Conservation (phyloP, 2,329 filamentous ascomycete genomes). For the Magnaporthiopsis rhizophila region DNA sequence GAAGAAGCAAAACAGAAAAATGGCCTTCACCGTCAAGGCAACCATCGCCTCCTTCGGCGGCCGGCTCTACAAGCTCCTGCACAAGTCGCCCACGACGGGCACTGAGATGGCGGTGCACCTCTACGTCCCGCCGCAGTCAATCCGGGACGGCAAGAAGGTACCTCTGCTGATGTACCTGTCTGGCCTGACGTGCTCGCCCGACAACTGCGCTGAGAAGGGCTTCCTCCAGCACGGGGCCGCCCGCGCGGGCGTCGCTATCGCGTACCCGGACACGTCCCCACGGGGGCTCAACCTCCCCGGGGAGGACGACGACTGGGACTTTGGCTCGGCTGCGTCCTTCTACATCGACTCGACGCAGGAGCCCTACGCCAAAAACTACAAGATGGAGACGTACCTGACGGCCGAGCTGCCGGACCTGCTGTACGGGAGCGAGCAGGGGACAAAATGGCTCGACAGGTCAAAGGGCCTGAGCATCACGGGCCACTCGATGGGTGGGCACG, state of each 20-base stretch:
- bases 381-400: constrained; percentile 93
- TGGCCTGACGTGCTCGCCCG: constrained; percentile 88
- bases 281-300: constrained; percentile 72
- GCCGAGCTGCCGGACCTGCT: constrained; percentile 74
- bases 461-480: constrained; percentile 73
- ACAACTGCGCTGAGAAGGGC: constrained; percentile 74
- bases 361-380: constrained; percentile 72
- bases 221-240: constrained; percentile 85
- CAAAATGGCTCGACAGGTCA: constrained; percentile 47
- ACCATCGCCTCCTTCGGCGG: constrained; percentile 90
- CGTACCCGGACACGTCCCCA: constrained; percentile 93
- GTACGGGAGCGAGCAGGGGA: constrained; percentile 55
- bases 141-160: constrained; percentile 44
- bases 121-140: constrained; percentile 72
- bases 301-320: constrained; percentile 86
- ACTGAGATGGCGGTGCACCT: constrained; percentile 92
- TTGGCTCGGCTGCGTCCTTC: constrained; percentile 87
- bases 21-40: constrained; percentile 84
- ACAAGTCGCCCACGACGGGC: constrained; percentile 68
- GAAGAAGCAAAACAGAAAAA: constrained; percentile 32
- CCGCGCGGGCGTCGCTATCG: constrained; percentile 76
- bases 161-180: constrained; percentile 91
- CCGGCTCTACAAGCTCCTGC: constrained; percentile 87
- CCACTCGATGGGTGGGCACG: constrained; percentile 96
- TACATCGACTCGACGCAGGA: constrained; percentile 78